A percentile compares a stretch with the other conserved stretches of the same genome.
phyloP scores from a whole-genome alignment of 768 basidiomycete species.

The Calocybe gangraenosa region DNA sequence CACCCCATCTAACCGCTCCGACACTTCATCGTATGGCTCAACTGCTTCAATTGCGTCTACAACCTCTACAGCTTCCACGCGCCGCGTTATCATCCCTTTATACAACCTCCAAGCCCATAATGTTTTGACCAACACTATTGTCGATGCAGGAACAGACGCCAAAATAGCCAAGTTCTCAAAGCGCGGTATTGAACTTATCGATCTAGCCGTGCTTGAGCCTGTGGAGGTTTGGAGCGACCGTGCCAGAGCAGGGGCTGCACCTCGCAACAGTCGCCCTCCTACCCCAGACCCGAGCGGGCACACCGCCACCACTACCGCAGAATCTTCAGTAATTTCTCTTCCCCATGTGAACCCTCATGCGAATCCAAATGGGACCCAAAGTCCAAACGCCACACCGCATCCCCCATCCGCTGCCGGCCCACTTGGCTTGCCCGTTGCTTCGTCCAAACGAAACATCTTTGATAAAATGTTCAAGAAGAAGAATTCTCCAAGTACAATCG shows the following conservation, averaged over 20 bases:
- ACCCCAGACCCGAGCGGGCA: conserved; percentile 15
- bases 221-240: conserved; percentile 64
- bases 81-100: conserved; percentile 79
- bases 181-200: conserved; percentile 73
- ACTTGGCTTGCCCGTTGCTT: conserved; percentile 1
- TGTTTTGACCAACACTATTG: conserved; percentile 79
- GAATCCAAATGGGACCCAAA: conserved; percentile 5
- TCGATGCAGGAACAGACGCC: conserved; percentile 86
- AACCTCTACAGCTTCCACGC: conserved; percentile 38
- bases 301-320: conserved; percentile 12
- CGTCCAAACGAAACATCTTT: conserved; percentile 56
- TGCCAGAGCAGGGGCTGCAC: conserved; percentile 13
- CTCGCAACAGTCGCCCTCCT: conserved; percentile 23
- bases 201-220: conserved; percentile 75
- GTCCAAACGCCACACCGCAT: conserved; percentile 11
- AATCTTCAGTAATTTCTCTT: conserved; percentile 18
- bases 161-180: conserved; percentile 76
- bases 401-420: not conserved
- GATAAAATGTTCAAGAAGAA: conserved; percentile 67
- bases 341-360: not conserved
- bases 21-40: conserved; percentile 39
- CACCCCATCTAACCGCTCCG: conserved; percentile 57
- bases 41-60: conserved; percentile 36
- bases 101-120: conserved; percentile 89
- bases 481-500: conserved; percentile 14